Evolutionary conservation across 306 rosid species (phyloP), one percentile per base, ranked within the genome.

Genomic region (Prinsepia uniflora): DNA sequence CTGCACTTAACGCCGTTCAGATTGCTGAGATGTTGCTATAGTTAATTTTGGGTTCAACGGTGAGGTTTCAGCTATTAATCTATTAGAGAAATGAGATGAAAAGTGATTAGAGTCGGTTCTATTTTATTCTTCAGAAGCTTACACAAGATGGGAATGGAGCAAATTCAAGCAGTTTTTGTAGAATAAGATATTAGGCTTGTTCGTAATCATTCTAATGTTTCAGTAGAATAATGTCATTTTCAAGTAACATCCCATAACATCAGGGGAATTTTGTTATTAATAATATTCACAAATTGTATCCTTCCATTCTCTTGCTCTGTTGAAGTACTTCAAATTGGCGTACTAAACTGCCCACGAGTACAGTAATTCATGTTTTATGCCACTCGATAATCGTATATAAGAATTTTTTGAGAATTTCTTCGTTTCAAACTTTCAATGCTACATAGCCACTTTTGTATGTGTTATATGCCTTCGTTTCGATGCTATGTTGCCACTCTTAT

Each of bases 1-100:
- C 97, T 58, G 99, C 97, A 22, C 96, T 95, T 67, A 95, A 95
- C 69, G 99, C 99, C 42, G 81, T 95, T 80, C 99, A 89, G 87
- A 91, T 95, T 61, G 99, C 97, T 1, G 97, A 95, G 91, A 61
- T 95, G 97, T 76, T 95, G 81, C 81, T 91, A 36, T 94, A 88
- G 43, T 70, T 61, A 14, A 49, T 43, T 2, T 17, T 57, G 55
- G 14, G 39, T 66, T 30, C 10, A 10, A 6, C 0, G 49, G 71
- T 61, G 45, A 62, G 68, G 22, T 54, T 69, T 74, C 50, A 18
- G 67, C 17, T 57, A 7, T 19, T 60, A 18, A 46, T 64, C 24
- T 24, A 42, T 64, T 19, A 20, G 67, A 45, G 70, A 54, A 40
- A 22, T 15, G 66, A 64, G 79, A 45, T 40, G 57, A 11, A 55